Evolutionary conservation across 2,329 filamentous ascomycete genomes (phyloP).

Genomic region (Ophiobolus disseminans): DNA sequence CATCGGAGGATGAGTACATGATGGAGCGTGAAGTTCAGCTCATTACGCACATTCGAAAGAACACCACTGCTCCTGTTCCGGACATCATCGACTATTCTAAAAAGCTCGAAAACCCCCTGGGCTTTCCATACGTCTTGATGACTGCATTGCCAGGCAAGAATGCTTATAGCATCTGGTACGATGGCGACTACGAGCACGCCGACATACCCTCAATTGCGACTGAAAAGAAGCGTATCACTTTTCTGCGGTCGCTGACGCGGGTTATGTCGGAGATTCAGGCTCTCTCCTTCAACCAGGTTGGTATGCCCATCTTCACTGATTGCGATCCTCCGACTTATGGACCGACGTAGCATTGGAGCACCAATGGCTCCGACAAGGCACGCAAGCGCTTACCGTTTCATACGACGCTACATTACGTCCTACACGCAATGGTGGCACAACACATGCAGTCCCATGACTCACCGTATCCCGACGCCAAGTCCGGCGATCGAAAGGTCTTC

Average conservation of each 20-base stretch:
- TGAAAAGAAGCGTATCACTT: conserved; percentile 15
- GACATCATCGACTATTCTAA: conserved; percentile 16
- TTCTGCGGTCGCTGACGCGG: conserved; percentile 20
- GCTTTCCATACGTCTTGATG: conserved; percentile 28
- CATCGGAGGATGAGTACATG: conserved; percentile 2
- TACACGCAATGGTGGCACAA: no score
- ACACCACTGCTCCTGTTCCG: conserved; percentile 15
- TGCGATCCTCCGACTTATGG: not conserved
- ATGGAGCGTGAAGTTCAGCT: conserved; percentile 6
- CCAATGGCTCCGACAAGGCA: not conserved
- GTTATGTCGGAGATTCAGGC: conserved; percentile 12
- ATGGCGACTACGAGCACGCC: not conserved
- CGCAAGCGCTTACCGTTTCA: not conserved
- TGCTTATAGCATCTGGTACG: conserved; percentile 19
- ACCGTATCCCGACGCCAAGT: not conserved
- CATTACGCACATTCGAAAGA: conserved; percentile 1
- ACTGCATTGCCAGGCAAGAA: conserved; percentile 12
- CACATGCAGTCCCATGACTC: no score
- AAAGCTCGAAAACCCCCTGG: conserved; percentile 13
- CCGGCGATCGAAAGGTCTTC: not conserved
- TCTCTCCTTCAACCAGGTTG: conserved; percentile 20
- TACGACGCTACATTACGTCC: not conserved
- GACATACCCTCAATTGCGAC: not conserved
- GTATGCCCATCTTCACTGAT: conserved; percentile 2
- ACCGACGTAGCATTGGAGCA: not conserved